Evolutionary conservation across 1,284 basidiomycete genomes (phyloP), one percentile per base, ranked within the genome.

Genomic region (Austroboletus novae-zelandiae): DNA sequence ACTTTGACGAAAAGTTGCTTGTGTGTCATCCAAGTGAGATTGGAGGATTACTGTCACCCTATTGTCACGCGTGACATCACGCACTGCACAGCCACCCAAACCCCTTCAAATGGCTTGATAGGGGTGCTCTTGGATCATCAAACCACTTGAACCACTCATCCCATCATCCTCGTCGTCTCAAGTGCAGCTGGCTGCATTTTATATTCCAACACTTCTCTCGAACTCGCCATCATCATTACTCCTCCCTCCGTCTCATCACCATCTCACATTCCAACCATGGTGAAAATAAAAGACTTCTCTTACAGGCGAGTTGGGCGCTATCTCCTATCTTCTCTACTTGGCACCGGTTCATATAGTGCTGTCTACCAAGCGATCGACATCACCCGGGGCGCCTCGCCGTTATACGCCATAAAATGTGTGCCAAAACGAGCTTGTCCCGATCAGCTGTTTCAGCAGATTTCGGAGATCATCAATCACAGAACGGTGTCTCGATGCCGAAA

Each of bases 331-430:
- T 44, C 34, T 3, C 5, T 39, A 4, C 27, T 61, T 3, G 61
- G 57, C 29, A 7, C 20, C 1, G 60, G 61, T 13, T 41, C 54
- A 10, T 31, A 39, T 0, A 50, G 59, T 5, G 40, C 20, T 11
- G 54, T 61, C 31, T 57, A 61, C 40, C 27, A 6, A n/a, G 59
- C 50, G 1, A 25, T 57, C 10, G 52, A 63, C 29, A 10, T 27
- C 5, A 47, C 39, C 4, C 4, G 36, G 39, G 9, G 36, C 3
- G 2, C 41, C 15, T 51, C 46, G 1, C 49, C 50, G 20, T 15
- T 15, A 0, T 82, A 72, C 48, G 92, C 92, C 8, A 81, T 94
- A 71, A 95, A 95, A 67, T 84, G 82, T 58, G 67, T 85, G 68
- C 74, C 52, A 74, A 75, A 56, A 62, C 75, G 74, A 4, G 69